Evolutionary conservation across 371 early-diverging fungal species (phyloP).

Genomic region (Gilbertella persicaria): DNA sequence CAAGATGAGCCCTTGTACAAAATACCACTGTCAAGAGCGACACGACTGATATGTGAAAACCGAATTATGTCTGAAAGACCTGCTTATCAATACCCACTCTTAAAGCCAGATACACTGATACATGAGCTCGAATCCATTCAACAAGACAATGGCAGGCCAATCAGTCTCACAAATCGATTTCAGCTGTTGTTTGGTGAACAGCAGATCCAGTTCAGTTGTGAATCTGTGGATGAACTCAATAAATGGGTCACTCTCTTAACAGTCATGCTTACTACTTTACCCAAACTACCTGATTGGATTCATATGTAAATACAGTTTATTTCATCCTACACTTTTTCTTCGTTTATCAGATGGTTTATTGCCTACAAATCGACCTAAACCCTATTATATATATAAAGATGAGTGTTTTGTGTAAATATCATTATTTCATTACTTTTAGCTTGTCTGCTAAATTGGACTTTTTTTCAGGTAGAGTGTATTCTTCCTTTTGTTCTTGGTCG

Average conservation of each 20-base stretch:
- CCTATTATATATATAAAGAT: not conserved
- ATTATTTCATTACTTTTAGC: not conserved
- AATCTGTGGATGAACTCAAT: slow-evolving; percentile 11
- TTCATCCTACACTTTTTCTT: not conserved
- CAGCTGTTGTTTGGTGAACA: slow-evolving; percentile 12
- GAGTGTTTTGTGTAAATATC: not conserved
- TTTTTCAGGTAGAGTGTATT: not conserved
- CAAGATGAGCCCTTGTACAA: slow-evolving; percentile 1
- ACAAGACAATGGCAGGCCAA: not conserved
- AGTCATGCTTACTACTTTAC: slow-evolving; percentile 18
- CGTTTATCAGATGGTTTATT: not conserved
- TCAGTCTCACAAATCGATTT: slow-evolving; percentile 1
- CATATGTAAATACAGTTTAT: not conserved
- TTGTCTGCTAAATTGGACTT: not conserved
- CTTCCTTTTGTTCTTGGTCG: not conserved
- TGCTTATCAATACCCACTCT: not conserved
- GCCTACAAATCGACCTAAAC: not conserved
- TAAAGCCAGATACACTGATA: not conserved
- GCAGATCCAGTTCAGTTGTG: slow-evolving; percentile 9
- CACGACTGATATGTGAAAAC: slow-evolving; percentile 6
- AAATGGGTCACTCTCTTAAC: slow-evolving; percentile 18
- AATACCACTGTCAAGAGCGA: slow-evolving; percentile 12
- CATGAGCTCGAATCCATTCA: slow-evolving; percentile 1
- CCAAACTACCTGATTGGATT: slow-evolving; percentile 19
- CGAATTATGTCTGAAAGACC: not conserved